Evolutionary conservation across 2,329 filamentous ascomycete species (phyloP), one percentile per base, ranked within the genome.

Genomic region (Leptoxyphium fumago): DNA sequence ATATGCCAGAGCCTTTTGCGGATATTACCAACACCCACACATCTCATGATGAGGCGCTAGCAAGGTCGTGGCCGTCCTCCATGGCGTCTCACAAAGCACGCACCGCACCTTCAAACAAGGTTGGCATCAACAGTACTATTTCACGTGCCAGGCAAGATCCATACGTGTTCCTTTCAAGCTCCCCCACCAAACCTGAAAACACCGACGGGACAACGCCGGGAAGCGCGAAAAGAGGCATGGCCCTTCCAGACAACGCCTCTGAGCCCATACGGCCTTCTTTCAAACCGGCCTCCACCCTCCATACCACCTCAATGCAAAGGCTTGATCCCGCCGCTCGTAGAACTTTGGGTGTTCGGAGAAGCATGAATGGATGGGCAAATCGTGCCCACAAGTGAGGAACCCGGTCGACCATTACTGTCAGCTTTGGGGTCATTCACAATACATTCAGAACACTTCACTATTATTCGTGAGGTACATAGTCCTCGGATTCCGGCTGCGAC

Each of bases 301-400:
- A 70, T 50, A 63, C 56, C 0, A 70, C 67, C 2, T 65, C 64
- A 4, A 60, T 69, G 54, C 56, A 53, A 30, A 43, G 53, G 40
- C 43, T 60, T 42, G 52, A 51, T 41, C 55, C 43, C 30, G 43
- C 53, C 29, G 61, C 56, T 41, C 64, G 64, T 49, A 69, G 60
- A 52, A 73, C 70, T n/a, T 49, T 74, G 44, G 73, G 73, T 1
- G 62, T 71, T 46, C 62, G 67, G 46, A 59, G 68, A 43, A 69
- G 64, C 43, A 65, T 75, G 61, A 64, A 71, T 48, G 68, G 68
- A 2, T 74, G 72, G 72, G 64, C 55, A 43, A 61, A 49, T 15
- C 50, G 54, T 15, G 52, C 30, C 44, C 28, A 17, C 13, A 41
- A 43, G 39, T 36, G 32, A 36, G 15, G 15, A 9, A 36, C 21